Base-by-base conservation (phyloP, 345 rosid genomes). In the Bruguiera gymnorhiza region DNA sequence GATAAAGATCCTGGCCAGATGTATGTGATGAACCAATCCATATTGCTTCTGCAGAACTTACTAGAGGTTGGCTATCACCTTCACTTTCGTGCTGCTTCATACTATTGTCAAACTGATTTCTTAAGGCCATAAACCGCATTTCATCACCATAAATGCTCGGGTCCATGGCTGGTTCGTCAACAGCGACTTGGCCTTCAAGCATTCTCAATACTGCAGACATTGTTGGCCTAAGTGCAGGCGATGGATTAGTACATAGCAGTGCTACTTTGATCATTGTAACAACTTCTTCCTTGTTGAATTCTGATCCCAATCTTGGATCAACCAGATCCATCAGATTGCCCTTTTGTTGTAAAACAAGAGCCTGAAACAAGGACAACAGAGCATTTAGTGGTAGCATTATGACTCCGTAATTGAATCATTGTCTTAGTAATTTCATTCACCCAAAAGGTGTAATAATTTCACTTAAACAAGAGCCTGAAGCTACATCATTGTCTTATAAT, bases 171-270 rank as follows among this genome's bases (percentile, higher is more conserved):
- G 60, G 59, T 46, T 70, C 60, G 19, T 46, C 67, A 66, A 80
- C 59, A 37, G 58, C 50, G 30, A 18, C 66, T 66, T 56, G 70
- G 20, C 83, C 83, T 73, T 76, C 75, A 18, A 80, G 83, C 75
- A 80, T 70, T 21, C 65, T 70, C 51, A 76, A 78, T 24, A 70
- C 83, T 7, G 29, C 63, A 34, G 80, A 76, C 83, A 80, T 80
- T 27, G 73, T 39, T 18, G 83, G 83, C 70, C 83, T 69, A 9
- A 63, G 58, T 1, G 76, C 43, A 8, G 83, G 68, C n/a, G 80
- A 76, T 0, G 20, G 61, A 52, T 73, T 70, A 6, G 80, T 66
- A 70, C 83, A 80, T 6, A 73, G 27, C 10, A 80, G 46, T 10
- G 83, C 83, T 11, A 73, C 62, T 13, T 76, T 52, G 13, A 60